phyloP scores from a whole-genome alignment of 257 asterid species.

The Ballota nigra region DNA sequence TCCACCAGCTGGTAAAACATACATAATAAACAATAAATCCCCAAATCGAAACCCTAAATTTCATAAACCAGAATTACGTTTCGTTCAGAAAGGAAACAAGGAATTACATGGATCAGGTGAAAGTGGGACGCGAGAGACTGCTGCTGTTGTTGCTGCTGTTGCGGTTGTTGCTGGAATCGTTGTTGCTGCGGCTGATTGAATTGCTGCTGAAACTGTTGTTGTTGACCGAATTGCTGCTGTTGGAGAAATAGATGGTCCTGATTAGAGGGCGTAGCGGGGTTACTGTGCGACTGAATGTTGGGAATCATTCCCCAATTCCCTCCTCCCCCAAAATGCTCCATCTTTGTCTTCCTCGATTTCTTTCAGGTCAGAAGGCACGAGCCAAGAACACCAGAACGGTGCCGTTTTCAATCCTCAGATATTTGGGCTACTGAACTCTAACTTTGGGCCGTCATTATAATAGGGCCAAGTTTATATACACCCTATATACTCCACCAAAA shows the following conservation, averaged over 20 bases:
- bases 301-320: slow-evolving; percentile 88
- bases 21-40: not conserved
- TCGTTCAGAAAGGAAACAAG: not conserved
- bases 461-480: too few species aligned
- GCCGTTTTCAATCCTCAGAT: not conserved
- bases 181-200: slow-evolving; percentile 53
- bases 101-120: slow-evolving; percentile 60
- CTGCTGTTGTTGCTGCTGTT: slow-evolving; percentile 46
- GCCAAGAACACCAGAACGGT: not conserved
- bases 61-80: not conserved
- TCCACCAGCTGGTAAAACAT: slow-evolving; percentile 61
- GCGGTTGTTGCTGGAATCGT: slow-evolving; percentile 44
- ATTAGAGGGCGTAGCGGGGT: slow-evolving; percentile 77
- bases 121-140: slow-evolving; percentile 88
- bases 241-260: slow-evolving; percentile 67
- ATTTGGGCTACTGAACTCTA: not conserved
- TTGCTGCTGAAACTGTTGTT: slow-evolving; percentile 53
- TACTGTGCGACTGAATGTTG: slow-evolving; percentile 70
- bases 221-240: slow-evolving; percentile 58
- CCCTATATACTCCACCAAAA: too few species aligned
- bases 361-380: not conserved
- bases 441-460: not conserved
- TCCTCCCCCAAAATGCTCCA: slow-evolving; percentile 82
- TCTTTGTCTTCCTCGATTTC: slow-evolving; percentile 11
- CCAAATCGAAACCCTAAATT: slow-evolving; percentile 12